Evolutionary conservation across 345 rosid species (phyloP).

Genomic region (Rhizophora mangle): DNA sequence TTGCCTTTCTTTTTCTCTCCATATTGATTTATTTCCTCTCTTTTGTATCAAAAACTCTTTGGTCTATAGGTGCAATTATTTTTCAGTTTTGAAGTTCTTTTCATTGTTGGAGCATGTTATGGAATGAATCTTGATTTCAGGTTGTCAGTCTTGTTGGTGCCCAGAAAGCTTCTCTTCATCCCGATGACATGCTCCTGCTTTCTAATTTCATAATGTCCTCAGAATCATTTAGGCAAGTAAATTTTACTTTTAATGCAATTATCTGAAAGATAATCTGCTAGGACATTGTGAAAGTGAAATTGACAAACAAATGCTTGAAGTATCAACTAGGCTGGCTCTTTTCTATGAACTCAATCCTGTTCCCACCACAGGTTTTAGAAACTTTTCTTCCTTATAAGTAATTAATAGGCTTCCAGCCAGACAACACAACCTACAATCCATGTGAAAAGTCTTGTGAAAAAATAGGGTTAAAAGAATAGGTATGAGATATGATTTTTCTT

Average conservation of each 20-base stretch:
- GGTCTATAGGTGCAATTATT: not conserved
- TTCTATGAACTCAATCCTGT: too few relatives aligned
- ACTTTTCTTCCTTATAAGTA: not conserved
- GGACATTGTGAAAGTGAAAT: too few relatives aligned
- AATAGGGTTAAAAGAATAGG: not conserved
- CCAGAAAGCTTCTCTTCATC: constrained; percentile 94
- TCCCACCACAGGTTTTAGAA: not conserved
- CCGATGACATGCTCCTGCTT: constrained; percentile 90
- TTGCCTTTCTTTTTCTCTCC: not conserved
- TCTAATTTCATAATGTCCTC: constrained; percentile 86
- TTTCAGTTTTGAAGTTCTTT: not conserved
- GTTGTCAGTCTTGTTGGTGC: constrained; percentile 95
- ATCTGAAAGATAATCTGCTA: too few relatives aligned
- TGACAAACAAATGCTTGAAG: too few relatives aligned
- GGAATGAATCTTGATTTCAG: constrained; percentile 40
- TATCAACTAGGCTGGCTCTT: too few relatives aligned
- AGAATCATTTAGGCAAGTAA: constrained; percentile 81
- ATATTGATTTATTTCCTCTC: not conserved
- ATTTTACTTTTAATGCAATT: constrained; percentile 6
- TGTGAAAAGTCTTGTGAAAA: too few relatives aligned
- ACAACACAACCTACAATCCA: too few relatives aligned
- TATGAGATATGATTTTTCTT: not conserved
- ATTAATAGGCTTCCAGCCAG: not conserved
- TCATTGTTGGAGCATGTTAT: constrained; percentile 13
- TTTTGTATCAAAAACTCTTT: not conserved